Conservation (phyloP, 1,284 basidiomycete species). For the Cutaneotrichosporon sp. region DNA sequence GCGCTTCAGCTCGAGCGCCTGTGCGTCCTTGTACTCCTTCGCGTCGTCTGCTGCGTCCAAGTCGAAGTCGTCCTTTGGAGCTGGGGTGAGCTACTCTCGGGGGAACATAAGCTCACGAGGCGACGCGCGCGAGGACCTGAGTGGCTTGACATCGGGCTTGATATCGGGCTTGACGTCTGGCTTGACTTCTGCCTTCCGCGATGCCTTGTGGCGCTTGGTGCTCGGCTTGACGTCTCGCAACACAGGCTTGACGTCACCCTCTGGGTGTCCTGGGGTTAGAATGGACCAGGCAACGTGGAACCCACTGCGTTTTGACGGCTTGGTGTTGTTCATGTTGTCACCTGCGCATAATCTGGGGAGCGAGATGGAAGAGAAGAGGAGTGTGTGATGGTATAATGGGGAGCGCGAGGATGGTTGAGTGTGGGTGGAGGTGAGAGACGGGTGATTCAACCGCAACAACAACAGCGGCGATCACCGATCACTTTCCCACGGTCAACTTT, state of each 20-base stretch:
- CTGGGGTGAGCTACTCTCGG: slow-evolving; percentile 16
- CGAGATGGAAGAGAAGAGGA: not conserved
- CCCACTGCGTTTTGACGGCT: not conserved
- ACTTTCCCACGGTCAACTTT: slow-evolving; percentile 6
- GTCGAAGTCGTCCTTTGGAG: slow-evolving; percentile 41
- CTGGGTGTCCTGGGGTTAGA: not conserved
- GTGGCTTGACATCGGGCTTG: not conserved
- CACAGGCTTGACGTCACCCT: not conserved
- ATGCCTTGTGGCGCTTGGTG: not conserved
- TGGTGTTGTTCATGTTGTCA: not conserved
- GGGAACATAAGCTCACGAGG: slow-evolving; percentile 13
- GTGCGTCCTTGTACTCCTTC: slow-evolving; percentile 26
- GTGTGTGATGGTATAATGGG: too few relatives aligned
- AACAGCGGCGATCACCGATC: not conserved
- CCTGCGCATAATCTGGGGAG: not conserved
- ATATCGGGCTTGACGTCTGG: not conserved
- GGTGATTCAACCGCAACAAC: not conserved
- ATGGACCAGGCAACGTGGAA: not conserved
- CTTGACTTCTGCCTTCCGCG: not conserved
- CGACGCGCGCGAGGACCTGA: slow-evolving; percentile 11
- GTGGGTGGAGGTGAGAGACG: not conserved
- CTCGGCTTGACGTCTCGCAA: not conserved
- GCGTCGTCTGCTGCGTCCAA: slow-evolving; percentile 28
- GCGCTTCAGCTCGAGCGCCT: slow-evolving; percentile 18
- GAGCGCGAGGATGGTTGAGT: not conserved